phyloP scores from a whole-genome alignment of 148 eudicot species.

The Spergularia bocconei region DNA sequence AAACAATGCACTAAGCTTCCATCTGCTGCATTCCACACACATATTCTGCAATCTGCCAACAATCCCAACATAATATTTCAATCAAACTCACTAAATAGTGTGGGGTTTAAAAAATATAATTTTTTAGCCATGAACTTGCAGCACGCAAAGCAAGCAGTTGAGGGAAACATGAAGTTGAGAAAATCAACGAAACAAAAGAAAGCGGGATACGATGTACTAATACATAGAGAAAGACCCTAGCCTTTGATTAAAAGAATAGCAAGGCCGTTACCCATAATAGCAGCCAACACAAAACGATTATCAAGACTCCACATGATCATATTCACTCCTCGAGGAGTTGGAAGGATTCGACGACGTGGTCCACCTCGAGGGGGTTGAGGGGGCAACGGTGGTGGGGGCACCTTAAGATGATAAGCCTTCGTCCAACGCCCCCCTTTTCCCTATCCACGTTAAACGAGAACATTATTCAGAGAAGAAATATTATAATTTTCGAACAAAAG shows the following conservation, averaged over 20 bases:
- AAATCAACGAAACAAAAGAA: not conserved
- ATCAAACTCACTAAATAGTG: not conserved
- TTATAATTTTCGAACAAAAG: not conserved
- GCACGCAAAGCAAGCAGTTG: not conserved
- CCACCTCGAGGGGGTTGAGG: slow-evolving; percentile 98
- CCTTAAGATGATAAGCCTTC: slow-evolving; percentile 92
- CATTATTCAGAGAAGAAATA: not conserved
- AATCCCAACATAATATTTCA: slow-evolving; percentile 13
- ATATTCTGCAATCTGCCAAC: slow-evolving; percentile 86
- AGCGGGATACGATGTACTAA: not conserved
- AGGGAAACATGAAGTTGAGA: not conserved
- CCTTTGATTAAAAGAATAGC: slow-evolving; percentile 14
- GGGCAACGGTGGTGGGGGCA: slow-evolving; percentile 94
- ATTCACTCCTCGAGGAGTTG: slow-evolving; percentile 98
- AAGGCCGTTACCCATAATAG: slow-evolving; percentile 86
- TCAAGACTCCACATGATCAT: slow-evolving; percentile 99
- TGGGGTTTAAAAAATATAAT: not conserved
- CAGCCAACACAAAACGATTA: slow-evolving; percentile 98
- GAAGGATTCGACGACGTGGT: slow-evolving; percentile 92
- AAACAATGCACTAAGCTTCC: slow-evolving; percentile 98
- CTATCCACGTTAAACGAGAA: slow-evolving; percentile 34
- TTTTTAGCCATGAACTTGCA: not conserved
- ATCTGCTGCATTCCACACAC: slow-evolving; percentile 99
- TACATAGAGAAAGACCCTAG: not conserved
- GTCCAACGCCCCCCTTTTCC: slow-evolving; percentile 88